These are phyloP conservation scores for Apocynum venetum DNA, from an alignment of 257 asterid genomes.

Conservation along the genomic window DNA sequence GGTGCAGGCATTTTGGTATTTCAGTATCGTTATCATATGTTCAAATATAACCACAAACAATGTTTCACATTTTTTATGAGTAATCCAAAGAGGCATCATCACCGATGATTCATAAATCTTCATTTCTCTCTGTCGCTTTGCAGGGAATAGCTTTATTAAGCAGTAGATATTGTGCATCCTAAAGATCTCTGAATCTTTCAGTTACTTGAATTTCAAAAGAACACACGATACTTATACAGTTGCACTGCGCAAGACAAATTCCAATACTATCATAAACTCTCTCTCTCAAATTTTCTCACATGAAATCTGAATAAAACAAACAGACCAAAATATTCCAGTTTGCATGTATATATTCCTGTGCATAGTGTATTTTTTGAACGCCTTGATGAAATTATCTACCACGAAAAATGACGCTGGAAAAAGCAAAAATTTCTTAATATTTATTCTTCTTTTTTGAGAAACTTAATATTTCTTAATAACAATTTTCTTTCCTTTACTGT, in stretches of 20 bases:
- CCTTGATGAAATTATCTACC: background rate
- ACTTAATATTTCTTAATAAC: background rate
- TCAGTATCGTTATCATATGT: background rate
- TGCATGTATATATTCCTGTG: background rate
- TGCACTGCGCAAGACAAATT: background rate
- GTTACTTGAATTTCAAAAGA: background rate
- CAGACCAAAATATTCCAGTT: background rate
- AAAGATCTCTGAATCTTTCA: background rate
- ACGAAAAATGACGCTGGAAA: background rate
- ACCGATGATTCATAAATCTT: background rate
- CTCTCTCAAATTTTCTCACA: background rate
- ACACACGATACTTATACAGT: background rate
- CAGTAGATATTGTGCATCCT: background rate
- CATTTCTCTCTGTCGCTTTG: background rate
- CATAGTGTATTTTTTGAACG: background rate
- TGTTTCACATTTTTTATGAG: background rate
- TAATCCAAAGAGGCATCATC: background rate
- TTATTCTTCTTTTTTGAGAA: background rate
- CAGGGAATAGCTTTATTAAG: background rate
- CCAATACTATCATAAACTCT: background rate
- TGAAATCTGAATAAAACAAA: background rate
- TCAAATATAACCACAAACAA: background rate
- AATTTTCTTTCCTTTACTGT: background rate
- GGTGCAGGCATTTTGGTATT: background rate
- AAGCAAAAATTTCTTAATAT: background rate